Evolutionary conservation across 2,329 filamentous ascomycete genomes (phyloP), one percentile per base, ranked within the genome.

Genomic region (Pyrenochaeta sp.): DNA sequence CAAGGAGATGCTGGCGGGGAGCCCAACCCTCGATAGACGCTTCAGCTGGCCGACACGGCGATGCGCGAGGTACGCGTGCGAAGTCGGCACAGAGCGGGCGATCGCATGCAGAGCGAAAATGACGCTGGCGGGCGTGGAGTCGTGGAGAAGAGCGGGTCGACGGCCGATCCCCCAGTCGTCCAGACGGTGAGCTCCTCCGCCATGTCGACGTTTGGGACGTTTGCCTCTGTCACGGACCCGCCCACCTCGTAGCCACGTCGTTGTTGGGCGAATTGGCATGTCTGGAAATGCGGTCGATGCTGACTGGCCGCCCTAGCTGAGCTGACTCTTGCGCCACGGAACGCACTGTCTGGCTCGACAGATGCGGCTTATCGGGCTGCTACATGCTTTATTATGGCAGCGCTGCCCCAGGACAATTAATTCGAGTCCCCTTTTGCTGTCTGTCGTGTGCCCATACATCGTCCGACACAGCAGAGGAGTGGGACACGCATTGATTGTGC

Each of bases 401-500:
- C 11, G 30, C 23, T 31, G 22, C 13, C 28, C 30, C 9, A 19
- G 9, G 15, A 15, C 18, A 31, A n/a, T 26, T 13, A 19, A 21
- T 35, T n/a, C n/a, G n/a, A n/a, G 19, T 21, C 48, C 51, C 45
- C 52, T 43, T 52, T 51, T 44, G 32, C 38, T 47, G 24, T 32
- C 21, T 35, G 19, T 31, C 15, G 41, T 38, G 29, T 37, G 29
- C 53, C 24, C 46, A 50, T 52, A 28, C 38, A 30, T 34, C 31
- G 39, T n/a, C n/a, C n/a, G n/a, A n/a, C n/a, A n/a, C 13, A 22
- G 38, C 38, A 19, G 35, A 41, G 35, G 37, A 41, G 43, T 41
- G 49, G 27, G 19, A 35, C 24, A 23, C 35, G 55, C 57, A 55
- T 55, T 58, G 48, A 55, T 23, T 41, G 31, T 17, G 29, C 51